Evolutionary conservation across 306 rosid genomes (phyloP).

Genomic region (Lathyrus tuberosus): DNA sequence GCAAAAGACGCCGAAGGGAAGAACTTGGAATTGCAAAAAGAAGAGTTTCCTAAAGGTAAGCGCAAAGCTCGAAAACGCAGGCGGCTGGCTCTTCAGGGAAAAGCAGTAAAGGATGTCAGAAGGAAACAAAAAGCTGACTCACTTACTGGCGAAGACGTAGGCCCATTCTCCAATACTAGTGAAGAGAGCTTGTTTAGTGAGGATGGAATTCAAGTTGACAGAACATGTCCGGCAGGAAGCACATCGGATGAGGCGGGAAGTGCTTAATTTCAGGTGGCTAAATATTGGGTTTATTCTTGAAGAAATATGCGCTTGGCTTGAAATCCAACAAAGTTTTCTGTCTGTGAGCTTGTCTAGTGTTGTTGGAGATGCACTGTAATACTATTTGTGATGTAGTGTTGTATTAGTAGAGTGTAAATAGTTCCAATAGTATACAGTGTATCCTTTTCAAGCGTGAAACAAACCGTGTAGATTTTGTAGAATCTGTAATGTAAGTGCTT

Average conservation of each 20-base stretch:
- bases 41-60: constrained; percentile 94
- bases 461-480: constrained; percentile 40
- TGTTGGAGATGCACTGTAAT: constrained; percentile 27
- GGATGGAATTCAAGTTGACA: constrained; percentile 69
- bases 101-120: constrained; percentile 82
- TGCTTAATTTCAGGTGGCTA: constrained; percentile 38
- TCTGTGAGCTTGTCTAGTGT: constrained; percentile 27
- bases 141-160: constrained; percentile 64
- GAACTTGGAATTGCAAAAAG: constrained; percentile 78
- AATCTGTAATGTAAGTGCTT: constrained; percentile 40
- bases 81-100: constrained; percentile 90
- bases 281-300: constrained; percentile 21
- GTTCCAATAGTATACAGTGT: constrained; percentile 29
- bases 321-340: not conserved
- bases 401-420: constrained; percentile 45
- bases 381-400: constrained; percentile 13
- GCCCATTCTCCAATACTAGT: constrained; percentile 71
- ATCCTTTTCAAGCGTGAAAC: constrained; percentile 25
- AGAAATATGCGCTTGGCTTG: no score
- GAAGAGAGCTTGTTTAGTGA: constrained; percentile 83
- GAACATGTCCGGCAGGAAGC: constrained; percentile 58
- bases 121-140: constrained; percentile 61
- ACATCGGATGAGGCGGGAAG: constrained; percentile 75
- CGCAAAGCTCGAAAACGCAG: constrained; percentile 90
- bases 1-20: constrained; percentile 65